Evolutionary conservation across 192 early-diverging fungal species (phyloP).

Genomic region (Coemansia sp.): DNA sequence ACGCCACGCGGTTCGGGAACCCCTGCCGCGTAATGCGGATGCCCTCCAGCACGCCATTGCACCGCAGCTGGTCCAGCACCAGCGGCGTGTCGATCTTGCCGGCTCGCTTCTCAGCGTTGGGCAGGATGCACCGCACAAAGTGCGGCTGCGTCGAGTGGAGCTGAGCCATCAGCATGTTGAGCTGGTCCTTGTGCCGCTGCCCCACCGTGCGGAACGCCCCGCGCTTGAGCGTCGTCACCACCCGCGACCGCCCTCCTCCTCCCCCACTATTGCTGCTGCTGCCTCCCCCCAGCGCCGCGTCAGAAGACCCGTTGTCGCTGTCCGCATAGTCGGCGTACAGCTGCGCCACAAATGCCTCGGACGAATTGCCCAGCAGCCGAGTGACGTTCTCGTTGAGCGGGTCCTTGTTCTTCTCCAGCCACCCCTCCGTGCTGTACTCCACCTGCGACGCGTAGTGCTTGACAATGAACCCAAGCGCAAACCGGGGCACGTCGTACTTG

Average conservation of each 20-base stretch:
- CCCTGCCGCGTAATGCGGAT: constrained; percentile 96
- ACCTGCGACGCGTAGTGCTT: constrained; percentile 97
- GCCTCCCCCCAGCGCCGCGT: constrained; percentile 14
- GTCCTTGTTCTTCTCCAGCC: constrained; percentile 99
- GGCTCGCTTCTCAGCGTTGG: constrained; percentile 89
- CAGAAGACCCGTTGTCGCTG: constrained; percentile 31
- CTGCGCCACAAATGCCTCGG: constrained; percentile 75
- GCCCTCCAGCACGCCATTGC: constrained; percentile 97
- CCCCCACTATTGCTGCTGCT: not conserved
- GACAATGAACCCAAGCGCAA: constrained; percentile 88
- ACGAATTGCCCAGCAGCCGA: constrained; percentile 79
- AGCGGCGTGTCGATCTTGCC: constrained; percentile 81
- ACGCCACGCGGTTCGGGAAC: constrained; percentile 91
- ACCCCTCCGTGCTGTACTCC: constrained; percentile 87
- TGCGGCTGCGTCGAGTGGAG: constrained; percentile 92
- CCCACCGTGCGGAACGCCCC: constrained; percentile 93
- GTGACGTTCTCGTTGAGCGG: constrained; percentile 96
- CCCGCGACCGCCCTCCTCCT: constrained; percentile 16
- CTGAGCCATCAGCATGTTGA: constrained; percentile 86
- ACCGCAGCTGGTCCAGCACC: constrained; percentile 92
- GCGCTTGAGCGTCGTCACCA: constrained; percentile 66
- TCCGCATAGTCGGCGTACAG: constrained; percentile 84
- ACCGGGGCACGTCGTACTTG: constrained; percentile 87
- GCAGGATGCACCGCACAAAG: constrained; percentile 98
- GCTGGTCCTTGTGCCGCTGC: constrained; percentile 94